These are phyloP conservation scores for Penicillium sp. DNA, from an alignment of 2,329 filamentous ascomycete genomes.

Conservation along the genomic window DNA sequence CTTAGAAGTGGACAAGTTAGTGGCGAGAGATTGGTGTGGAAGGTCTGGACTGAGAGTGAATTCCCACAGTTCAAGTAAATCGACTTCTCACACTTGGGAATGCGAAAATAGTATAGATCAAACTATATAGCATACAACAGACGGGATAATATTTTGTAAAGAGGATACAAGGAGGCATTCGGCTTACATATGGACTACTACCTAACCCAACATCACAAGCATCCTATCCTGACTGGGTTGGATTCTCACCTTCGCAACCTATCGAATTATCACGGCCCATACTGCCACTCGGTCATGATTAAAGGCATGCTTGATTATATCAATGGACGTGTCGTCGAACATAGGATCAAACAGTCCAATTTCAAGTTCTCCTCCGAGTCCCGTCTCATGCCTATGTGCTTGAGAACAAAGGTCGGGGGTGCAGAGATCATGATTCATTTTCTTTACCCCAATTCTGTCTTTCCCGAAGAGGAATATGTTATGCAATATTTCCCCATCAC, in stretches of 20 bases:
- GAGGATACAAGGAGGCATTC: no score
- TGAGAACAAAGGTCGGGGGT: slow-evolving; percentile 14
- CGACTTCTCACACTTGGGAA: no score
- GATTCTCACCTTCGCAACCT: slow-evolving; percentile 11
- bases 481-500: slow-evolving; percentile 13
- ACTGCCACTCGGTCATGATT: slow-evolving; percentile 15
- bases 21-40: no score
- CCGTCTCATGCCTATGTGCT: slow-evolving; percentile 16
- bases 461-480: slow-evolving; percentile 10
- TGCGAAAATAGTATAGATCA: no score
- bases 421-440: slow-evolving; percentile 14
- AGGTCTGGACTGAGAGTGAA: no score
- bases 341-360: slow-evolving; percentile 6
- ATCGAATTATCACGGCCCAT: slow-evolving; percentile 11
- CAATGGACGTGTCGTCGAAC: slow-evolving; percentile 13
- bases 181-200: no score
- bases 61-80: no score
- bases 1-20: no score
- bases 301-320: slow-evolving; percentile 13
- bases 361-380: slow-evolving; percentile 3
- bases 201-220: background rate
- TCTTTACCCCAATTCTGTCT: slow-evolving; percentile 11
- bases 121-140: no score
- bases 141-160: no score
- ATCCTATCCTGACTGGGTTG: slow-evolving; percentile 6